Evolutionary conservation across 2,329 filamentous ascomycete species (phyloP).

Genomic region (Lachnellula suecica): DNA sequence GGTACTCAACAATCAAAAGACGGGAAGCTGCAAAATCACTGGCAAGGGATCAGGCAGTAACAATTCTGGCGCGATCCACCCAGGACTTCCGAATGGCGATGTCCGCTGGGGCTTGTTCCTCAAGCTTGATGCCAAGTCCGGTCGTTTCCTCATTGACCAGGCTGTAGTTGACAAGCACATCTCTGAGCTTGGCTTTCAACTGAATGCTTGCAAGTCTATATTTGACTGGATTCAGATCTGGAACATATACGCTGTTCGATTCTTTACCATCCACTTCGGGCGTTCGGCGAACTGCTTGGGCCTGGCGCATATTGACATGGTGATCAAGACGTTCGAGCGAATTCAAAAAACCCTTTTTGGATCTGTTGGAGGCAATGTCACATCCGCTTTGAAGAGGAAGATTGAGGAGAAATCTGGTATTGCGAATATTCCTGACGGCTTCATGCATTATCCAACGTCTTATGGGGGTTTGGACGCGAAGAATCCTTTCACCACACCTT

Average conservation of each 20-base stretch:
- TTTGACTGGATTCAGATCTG: conserved; percentile 60
- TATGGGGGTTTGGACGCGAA: conserved; percentile 41
- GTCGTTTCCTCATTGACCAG: conserved; percentile 55
- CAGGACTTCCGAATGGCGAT: conserved; percentile 52
- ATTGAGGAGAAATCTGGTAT: conserved; percentile 50
- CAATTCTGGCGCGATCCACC: conserved; percentile 18
- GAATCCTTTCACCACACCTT: conserved; percentile 39
- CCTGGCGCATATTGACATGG: conserved; percentile 52
- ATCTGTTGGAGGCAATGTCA: conserved; percentile 44
- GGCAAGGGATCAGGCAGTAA: conserved; percentile 19
- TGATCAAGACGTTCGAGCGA: conserved; percentile 48
- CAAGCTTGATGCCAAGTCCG: conserved; percentile 45
- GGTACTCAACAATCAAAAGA: conserved; percentile 57
- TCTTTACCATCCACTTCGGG: conserved; percentile 58
- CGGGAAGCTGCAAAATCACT: conserved; percentile 48
- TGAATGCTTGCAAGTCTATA: conserved; percentile 48
- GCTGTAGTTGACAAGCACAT: conserved; percentile 54
- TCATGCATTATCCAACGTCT: conserved; percentile 39
- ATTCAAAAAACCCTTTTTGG: conserved; percentile 46
- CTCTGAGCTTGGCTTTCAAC: conserved; percentile 53
- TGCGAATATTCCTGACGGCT: conserved; percentile 38
- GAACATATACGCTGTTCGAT: conserved; percentile 56
- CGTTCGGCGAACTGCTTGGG: conserved; percentile 54
- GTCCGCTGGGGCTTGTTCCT: conserved; percentile 62
- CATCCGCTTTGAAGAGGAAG: conserved; percentile 45